phyloP scores from a whole-genome alignment of 441 rosid genomes.

The Populus tomentosa region DNA sequence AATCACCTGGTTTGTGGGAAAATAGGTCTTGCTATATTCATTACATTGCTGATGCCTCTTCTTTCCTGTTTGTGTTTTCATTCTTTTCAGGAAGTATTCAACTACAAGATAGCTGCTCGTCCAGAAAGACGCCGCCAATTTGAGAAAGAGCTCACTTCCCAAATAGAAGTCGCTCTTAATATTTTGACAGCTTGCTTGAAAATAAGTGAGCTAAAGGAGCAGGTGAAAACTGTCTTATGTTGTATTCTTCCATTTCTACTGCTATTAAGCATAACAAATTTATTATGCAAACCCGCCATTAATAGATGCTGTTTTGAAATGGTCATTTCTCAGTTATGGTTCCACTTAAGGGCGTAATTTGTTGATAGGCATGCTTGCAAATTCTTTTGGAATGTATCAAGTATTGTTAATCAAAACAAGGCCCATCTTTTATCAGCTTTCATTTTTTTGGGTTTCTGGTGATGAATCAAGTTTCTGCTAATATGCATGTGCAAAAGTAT shows the following conservation, averaged over 20 bases:
- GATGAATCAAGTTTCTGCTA: neutral
- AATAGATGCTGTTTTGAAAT: neutral
- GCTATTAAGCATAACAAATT: neutral
- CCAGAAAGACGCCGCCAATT: slow-evolving; percentile 97
- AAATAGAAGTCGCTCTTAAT: slow-evolving; percentile 77
- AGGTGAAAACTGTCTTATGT: slow-evolving; percentile 43
- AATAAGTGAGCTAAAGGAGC: slow-evolving; percentile 81
- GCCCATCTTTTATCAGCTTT: neutral
- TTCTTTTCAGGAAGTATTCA: slow-evolving; percentile 70
- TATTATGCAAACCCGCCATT: neutral
- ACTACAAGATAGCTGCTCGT: slow-evolving; percentile 99
- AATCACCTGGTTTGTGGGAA: neutral
- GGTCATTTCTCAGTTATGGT: neutral
- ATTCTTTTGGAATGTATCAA: neutral
- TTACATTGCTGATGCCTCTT: neutral
- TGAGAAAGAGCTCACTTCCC: slow-evolving; percentile 86
- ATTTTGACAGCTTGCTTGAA: slow-evolving; percentile 81
- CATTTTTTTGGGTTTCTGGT: neutral
- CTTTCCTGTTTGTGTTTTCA: slow-evolving; percentile 20
- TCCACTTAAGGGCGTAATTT: neutral
- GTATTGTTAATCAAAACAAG: neutral
- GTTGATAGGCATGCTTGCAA: slow-evolving; percentile 11
- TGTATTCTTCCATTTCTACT: neutral
- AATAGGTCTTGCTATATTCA: slow-evolving; percentile 4
- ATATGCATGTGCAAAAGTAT: neutral